phyloP scores from a whole-genome alignment of 2,329 filamentous ascomycete species.

The Orbilia quercus region DNA sequence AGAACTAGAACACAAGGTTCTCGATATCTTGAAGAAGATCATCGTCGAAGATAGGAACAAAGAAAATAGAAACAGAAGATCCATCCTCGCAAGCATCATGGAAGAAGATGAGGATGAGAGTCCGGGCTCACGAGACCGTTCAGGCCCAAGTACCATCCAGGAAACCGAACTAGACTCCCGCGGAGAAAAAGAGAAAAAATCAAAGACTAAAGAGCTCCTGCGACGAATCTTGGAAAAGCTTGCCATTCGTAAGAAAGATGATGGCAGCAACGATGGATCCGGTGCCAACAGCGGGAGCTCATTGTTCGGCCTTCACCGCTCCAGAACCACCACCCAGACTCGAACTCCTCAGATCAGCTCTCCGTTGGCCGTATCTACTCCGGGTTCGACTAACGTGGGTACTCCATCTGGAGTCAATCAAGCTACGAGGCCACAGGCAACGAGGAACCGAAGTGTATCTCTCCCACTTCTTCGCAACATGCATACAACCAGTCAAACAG shows the following conservation, averaged over 20 bases:
- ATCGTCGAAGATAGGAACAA: constrained; percentile 10
- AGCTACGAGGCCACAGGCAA: not conserved
- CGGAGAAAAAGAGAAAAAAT: not conserved
- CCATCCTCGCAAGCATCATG: constrained; percentile 11
- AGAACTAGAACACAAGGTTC: constrained; percentile 4
- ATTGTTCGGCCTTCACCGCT: not conserved
- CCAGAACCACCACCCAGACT: not conserved
- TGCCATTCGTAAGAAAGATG: not conserved
- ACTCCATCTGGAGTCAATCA: not conserved
- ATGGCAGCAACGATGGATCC: not conserved
- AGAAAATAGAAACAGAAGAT: not conserved
- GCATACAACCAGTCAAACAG: too few relatives aligned
- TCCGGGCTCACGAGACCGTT: not conserved
- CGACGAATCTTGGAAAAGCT: not conserved
- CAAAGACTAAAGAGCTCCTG: not conserved
- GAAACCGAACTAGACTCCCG: too few relatives aligned
- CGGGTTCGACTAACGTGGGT: not conserved
- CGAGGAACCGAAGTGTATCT: too few relatives aligned
- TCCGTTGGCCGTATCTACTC: not conserved
- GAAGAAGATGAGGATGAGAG: not conserved
- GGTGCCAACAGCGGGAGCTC: not conserved
- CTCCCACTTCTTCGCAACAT: too few relatives aligned
- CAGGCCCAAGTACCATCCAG: too few relatives aligned
- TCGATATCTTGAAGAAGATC: constrained; percentile 8
- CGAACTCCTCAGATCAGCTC: not conserved